A percentile compares a stretch with the other conserved stretches of the same genome.
Evolutionary conservation across 2,329 filamentous ascomycete genomes (phyloP).

Genomic region (Polychaeton citri): DNA sequence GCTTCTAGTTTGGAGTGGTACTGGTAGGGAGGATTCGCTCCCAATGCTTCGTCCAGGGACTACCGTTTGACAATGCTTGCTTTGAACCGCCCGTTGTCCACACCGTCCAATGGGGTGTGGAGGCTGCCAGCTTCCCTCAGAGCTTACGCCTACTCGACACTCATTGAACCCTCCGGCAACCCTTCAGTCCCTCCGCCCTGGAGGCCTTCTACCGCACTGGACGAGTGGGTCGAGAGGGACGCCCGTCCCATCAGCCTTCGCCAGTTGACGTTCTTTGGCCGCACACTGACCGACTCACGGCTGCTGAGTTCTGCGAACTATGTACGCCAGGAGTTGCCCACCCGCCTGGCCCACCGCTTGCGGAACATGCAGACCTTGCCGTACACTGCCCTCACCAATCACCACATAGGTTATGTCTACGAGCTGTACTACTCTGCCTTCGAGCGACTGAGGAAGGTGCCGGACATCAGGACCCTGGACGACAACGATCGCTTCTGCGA

Average conservation of each 20-base stretch:
- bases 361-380: conserved; percentile 95
- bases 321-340: conserved; percentile 86
- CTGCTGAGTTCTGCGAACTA: conserved; percentile 94
- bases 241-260: conserved; percentile 91
- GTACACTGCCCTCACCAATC: conserved; percentile 91
- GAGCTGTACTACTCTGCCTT: conserved; percentile 97
- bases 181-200: conserved; percentile 35
- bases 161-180: conserved; percentile 1
- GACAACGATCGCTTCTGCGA: conserved; percentile 85
- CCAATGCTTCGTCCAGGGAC: too few species aligned
- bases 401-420: conserved; percentile 87
- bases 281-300: conserved; percentile 78
- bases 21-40: too few species aligned
- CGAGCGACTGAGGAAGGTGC: conserved; percentile 71
- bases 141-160: too few species aligned
- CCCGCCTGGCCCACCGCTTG: conserved; percentile 77
- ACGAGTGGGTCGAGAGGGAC: conserved; percentile 80
- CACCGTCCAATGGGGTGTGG: too few species aligned
- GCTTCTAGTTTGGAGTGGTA: too few species aligned
- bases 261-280: conserved; percentile 93
- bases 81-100: too few species aligned
- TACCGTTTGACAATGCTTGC: too few species aligned
- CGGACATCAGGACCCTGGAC: conserved; percentile 70
- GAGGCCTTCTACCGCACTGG: conserved; percentile 44
- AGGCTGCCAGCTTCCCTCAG: too few species aligned